A percentile compares a stretch with the other conserved stretches of the same genome.
Evolutionary conservation across 2,329 filamentous ascomycete species (phyloP).

Genomic region (Fusarium sarcochroum): DNA sequence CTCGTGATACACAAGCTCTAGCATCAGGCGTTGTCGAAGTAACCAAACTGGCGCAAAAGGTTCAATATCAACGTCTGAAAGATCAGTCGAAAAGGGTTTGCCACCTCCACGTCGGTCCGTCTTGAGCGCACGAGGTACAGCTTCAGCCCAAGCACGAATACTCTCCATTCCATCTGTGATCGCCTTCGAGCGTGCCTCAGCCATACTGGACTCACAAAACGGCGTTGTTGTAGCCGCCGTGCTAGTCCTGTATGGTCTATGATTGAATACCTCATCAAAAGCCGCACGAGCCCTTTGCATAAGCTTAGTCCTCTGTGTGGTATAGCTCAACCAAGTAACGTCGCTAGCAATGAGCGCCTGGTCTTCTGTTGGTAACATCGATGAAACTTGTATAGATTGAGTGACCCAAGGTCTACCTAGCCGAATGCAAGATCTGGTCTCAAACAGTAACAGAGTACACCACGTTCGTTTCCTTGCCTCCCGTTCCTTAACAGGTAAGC

Average conservation of each 20-base stretch:
- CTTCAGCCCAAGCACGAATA: not conserved
- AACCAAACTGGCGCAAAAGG: not conserved
- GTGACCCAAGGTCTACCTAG: not conserved
- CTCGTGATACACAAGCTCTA: not conserved
- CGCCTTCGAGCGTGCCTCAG: fast-evolving
- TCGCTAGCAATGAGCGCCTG: fast-evolving
- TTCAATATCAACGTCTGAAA: not conserved
- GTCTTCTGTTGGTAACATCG: not conserved
- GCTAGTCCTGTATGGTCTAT: fast-evolving
- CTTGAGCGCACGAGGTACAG: not conserved
- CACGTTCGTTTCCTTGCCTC: not conserved
- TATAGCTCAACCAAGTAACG: not conserved
- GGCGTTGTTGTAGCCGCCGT: too few relatives aligned
- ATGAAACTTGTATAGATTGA: too few relatives aligned
- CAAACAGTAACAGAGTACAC: not conserved
- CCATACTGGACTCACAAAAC: not conserved
- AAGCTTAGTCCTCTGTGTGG: not conserved
- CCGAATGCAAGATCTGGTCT: not conserved
- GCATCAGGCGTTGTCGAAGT: not conserved
- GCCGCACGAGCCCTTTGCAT: not conserved
- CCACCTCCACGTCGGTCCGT: not conserved
- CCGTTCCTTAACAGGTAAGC: not conserved
- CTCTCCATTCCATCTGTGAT: not conserved
- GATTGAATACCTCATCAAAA: not conserved
- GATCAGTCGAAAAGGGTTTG: not conserved